Conservation (phyloP, 352 stramenopile genomes). For the Phytophthora europaea region DNA sequence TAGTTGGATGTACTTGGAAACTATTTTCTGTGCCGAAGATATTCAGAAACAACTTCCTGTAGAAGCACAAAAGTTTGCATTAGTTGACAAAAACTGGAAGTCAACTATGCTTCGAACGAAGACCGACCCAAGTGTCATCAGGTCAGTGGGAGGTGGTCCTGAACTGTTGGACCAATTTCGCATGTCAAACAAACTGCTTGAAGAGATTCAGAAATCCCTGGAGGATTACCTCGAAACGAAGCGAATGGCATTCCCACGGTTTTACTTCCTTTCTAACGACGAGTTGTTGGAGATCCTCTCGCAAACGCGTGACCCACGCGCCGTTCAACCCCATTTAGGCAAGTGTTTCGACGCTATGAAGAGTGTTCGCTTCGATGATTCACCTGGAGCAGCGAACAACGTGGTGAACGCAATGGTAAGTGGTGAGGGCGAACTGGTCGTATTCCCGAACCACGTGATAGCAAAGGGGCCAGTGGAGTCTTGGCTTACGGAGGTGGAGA, state of each 20-base stretch:
- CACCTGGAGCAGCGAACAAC: conserved; percentile 44
- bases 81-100: conserved; percentile 91
- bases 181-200: conserved; percentile 86
- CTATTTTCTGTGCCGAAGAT: conserved; percentile 90
- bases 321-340: conserved; percentile 91
- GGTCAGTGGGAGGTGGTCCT: conserved; percentile 73
- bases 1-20: conserved; percentile 93
- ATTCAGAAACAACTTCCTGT: conserved; percentile 91
- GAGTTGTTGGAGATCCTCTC: conserved; percentile 93
- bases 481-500: conserved; percentile 91
- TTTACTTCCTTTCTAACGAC: conserved; percentile 95
- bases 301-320: conserved; percentile 90
- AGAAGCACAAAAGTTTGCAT: conserved; percentile 86
- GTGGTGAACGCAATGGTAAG: conserved; percentile 88
- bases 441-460: conserved; percentile 76
- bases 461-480: conserved; percentile 89
- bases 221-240: conserved; percentile 95
- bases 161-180: conserved; percentile 88
- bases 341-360: conserved; percentile 96
- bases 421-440: conserved; percentile 88
- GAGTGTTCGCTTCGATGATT: conserved; percentile 88
- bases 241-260: conserved; percentile 92
- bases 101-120: conserved; percentile 85
- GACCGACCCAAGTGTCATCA: conserved; percentile 80
- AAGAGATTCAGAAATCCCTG: conserved; percentile 94